These are phyloP conservation scores for Polymyxa betae DNA, from an alignment of 208 protist species.

Conservation along the genomic window DNA sequence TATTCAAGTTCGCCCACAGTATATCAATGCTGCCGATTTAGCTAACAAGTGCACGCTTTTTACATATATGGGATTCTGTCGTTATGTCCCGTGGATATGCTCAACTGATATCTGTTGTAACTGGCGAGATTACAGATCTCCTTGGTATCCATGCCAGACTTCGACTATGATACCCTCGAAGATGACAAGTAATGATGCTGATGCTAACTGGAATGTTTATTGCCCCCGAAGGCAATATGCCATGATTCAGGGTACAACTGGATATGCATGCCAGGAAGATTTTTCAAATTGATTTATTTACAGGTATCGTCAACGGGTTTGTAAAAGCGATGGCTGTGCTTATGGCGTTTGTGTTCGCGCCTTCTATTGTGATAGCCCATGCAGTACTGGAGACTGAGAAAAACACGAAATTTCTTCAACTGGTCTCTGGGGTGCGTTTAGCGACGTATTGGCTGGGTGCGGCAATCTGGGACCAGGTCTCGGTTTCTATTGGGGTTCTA, in stretches of 20 bases:
- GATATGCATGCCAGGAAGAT: too few species aligned
- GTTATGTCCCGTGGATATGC: constrained; percentile 43
- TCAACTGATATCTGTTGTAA: constrained; percentile 35
- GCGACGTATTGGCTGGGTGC: constrained; percentile 63
- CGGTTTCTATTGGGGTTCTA: not conserved
- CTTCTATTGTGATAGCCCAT: constrained; percentile 48
- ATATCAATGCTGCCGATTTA: not conserved
- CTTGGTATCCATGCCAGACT: constrained; percentile 45
- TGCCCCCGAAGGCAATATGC: not conserved
- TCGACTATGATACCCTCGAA: not conserved
- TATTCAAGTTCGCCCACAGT: not conserved
- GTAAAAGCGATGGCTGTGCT: constrained; percentile 59
- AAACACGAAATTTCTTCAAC: constrained; percentile 69
- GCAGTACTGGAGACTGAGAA: constrained; percentile 62
- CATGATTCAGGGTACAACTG: too few species aligned
- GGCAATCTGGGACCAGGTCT: constrained; percentile 56
- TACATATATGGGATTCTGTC: constrained; percentile 13
- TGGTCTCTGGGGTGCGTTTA: constrained; percentile 63
- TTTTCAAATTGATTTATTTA: too few species aligned
- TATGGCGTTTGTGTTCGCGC: constrained; percentile 56
- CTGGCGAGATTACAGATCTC: constrained; percentile 15
- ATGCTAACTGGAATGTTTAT: constrained; percentile 45
- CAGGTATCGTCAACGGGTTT: constrained; percentile 61
- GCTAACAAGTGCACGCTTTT: not conserved
- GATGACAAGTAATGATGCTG: not conserved